These are phyloP conservation scores for Lactarius tabidus DNA, from an alignment of 768 basidiomycete genomes.

Conservation along the genomic window DNA sequence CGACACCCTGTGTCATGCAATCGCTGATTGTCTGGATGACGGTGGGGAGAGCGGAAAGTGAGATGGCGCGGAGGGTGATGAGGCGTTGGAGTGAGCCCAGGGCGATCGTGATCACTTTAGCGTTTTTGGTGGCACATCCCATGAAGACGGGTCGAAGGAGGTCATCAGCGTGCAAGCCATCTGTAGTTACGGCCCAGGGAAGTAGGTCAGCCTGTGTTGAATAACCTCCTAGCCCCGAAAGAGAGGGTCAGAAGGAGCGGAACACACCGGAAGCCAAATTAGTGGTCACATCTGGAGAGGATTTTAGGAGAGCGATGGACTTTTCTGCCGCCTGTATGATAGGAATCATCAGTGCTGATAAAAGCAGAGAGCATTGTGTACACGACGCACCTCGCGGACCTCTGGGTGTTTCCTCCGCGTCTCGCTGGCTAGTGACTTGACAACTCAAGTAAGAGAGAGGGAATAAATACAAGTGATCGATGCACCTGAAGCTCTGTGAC, in stretches of 20 bases:
- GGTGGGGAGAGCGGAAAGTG: conserved; percentile 68
- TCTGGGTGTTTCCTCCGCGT: conserved; percentile 87
- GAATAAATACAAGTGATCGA: conserved; percentile 7
- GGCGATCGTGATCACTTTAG: conserved; percentile 91
- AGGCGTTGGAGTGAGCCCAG: conserved; percentile 88
- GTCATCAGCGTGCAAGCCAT: conserved; percentile 75
- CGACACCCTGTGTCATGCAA: conserved; percentile 90
- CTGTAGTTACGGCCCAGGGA: conserved; percentile 33
- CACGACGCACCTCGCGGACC: conserved; percentile 74
- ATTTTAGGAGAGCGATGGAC: conserved; percentile 70
- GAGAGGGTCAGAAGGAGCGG: neutral
- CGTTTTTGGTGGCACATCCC: conserved; percentile 89
- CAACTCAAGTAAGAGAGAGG: conserved; percentile 2
- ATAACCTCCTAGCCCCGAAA: neutral
- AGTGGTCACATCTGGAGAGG: conserved; percentile 74
- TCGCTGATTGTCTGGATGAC: conserved; percentile 84
- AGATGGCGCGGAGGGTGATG: conserved; percentile 82
- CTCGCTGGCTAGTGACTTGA: conserved; percentile 83
- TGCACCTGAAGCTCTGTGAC: conserved; percentile 70
- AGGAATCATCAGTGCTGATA: neutral
- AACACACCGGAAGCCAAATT: conserved; percentile 64
- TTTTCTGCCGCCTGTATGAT: conserved; percentile 73
- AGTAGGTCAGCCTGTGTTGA: neutral
- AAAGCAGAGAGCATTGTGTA: neutral
- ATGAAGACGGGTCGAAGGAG: conserved; percentile 86